phyloP scores from a whole-genome alignment of 768 basidiomycete species.

The Agrocybe praecox region DNA sequence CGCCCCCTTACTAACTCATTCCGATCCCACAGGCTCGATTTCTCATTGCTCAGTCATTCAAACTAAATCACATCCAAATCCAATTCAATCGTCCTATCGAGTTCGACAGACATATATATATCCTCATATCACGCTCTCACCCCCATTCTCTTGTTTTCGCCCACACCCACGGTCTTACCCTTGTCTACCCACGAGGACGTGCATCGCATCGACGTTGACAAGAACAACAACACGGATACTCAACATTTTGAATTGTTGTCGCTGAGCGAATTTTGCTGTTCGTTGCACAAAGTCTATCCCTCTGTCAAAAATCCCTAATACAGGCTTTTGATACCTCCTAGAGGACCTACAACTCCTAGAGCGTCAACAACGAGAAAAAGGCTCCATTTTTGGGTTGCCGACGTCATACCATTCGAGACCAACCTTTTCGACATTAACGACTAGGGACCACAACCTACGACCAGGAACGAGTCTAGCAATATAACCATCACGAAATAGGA shows the following conservation, averaged over 20 bases:
- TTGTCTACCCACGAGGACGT: too few relatives aligned
- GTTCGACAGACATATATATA: too few relatives aligned
- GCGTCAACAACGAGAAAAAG: neutral
- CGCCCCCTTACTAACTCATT: too few relatives aligned
- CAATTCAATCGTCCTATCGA: too few relatives aligned
- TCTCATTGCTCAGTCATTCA: too few relatives aligned
- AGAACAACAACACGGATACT: neutral
- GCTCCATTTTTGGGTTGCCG: neutral
- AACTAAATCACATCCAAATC: too few relatives aligned
- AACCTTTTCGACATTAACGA: neutral
- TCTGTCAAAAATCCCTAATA: neutral
- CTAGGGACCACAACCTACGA: neutral
- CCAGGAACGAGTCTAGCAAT: neutral
- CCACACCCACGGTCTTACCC: too few relatives aligned
- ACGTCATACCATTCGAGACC: neutral
- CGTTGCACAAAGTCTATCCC: neutral
- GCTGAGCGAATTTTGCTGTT: neutral
- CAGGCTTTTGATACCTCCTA: neutral
- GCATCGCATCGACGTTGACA: neutral
- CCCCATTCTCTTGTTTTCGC: too few relatives aligned
- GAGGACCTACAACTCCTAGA: neutral
- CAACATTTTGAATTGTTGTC: too few relatives aligned
- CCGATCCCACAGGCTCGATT: too few relatives aligned
- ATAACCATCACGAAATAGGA: neutral
- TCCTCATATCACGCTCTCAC: too few relatives aligned